A percentile compares a stretch with the other conserved stretches of the same genome.
Evolutionary conservation across 805 yeast genomes (phyloP).

Genomic region (Wickerhamiella shivajii): DNA sequence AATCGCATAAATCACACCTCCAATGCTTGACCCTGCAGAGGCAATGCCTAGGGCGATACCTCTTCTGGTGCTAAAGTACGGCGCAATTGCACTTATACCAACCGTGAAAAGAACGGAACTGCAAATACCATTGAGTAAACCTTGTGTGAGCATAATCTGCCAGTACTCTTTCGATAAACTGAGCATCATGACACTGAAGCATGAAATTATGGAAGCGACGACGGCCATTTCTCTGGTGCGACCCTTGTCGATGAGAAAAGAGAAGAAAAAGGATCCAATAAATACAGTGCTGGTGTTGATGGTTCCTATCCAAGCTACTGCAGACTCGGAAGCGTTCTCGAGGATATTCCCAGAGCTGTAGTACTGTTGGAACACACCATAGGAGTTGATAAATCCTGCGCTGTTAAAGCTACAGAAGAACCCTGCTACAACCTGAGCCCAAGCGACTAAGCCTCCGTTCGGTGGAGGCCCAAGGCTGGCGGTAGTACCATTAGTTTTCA

Average conservation of each 20-base stretch:
- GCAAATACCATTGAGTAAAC: constrained; percentile 36
- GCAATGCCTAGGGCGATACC: constrained; percentile 37
- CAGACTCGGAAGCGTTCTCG: constrained; percentile 31
- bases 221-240: constrained; percentile 23
- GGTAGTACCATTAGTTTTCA: too few species aligned
- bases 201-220: constrained; percentile 32
- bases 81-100: constrained; percentile 31
- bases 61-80: constrained; percentile 34
- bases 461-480: constrained; percentile 17
- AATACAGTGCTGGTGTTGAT: constrained; percentile 35
- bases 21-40: constrained; percentile 36
- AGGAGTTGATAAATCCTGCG: constrained; percentile 45
- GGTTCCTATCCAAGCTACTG: constrained; percentile 40
- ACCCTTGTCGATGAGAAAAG: constrained; percentile 32
- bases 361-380: constrained; percentile 42
- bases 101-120: constrained; percentile 32
- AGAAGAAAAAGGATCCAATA: constrained; percentile 26
- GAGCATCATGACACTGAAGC: constrained; percentile 33
- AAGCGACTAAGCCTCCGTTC: constrained; percentile 35
- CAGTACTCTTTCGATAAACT: constrained; percentile 33
- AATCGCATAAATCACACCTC: constrained; percentile 37
- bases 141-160: constrained; percentile 41
- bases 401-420: constrained; percentile 35
- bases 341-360: constrained; percentile 30
- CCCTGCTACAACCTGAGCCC: constrained; percentile 36